Conservation (phyloP, 345 rosid species). For the Populus simonii region DNA sequence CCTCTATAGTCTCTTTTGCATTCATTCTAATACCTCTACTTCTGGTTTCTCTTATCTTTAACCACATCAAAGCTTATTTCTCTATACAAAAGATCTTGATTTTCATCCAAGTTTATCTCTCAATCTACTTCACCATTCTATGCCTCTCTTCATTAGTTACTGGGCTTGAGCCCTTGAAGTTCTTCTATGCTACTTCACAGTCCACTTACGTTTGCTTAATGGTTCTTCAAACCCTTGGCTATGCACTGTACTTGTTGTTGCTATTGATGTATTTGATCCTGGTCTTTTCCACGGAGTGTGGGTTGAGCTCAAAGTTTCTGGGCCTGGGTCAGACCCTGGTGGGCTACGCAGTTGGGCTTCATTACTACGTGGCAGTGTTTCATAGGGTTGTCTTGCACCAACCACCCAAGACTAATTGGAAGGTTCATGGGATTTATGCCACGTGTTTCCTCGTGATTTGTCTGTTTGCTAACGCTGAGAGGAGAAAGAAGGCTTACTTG, state of each 20-base stretch:
- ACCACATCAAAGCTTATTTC: slow-evolving; percentile 76
- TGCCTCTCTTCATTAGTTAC: slow-evolving; percentile 66
- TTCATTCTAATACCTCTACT: slow-evolving; percentile 75
- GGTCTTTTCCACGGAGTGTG: slow-evolving; percentile 67
- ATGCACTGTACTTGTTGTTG: slow-evolving; percentile 65
- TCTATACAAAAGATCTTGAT: slow-evolving; percentile 77
- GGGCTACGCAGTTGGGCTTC: slow-evolving; percentile 77
- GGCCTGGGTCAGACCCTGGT: slow-evolving; percentile 70
- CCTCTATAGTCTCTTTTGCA: slow-evolving; percentile 58
- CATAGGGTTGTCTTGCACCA: slow-evolving; percentile 76
- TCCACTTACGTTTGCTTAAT: slow-evolving; percentile 70
- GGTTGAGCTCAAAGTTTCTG: slow-evolving; percentile 57
- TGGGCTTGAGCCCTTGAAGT: slow-evolving; percentile 79
- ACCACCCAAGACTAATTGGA: slow-evolving; percentile 93
- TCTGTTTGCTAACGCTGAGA: slow-evolving; percentile 59
- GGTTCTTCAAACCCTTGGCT: slow-evolving; percentile 74
- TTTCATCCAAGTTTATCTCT: slow-evolving; percentile 86
- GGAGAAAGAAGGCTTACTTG: slow-evolving; percentile 86
- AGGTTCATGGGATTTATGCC: slow-evolving; percentile 83
- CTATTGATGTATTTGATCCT: slow-evolving; percentile 74
- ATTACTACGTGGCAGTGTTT: slow-evolving; percentile 85
- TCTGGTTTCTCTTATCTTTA: slow-evolving; percentile 72
- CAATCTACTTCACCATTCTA: slow-evolving; percentile 89
- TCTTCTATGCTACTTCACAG: slow-evolving; percentile 72
- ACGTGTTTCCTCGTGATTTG: slow-evolving; percentile 77